phyloP scores from a whole-genome alignment of 2,329 filamentous ascomycete genomes.

The Penicillium thymicola region DNA sequence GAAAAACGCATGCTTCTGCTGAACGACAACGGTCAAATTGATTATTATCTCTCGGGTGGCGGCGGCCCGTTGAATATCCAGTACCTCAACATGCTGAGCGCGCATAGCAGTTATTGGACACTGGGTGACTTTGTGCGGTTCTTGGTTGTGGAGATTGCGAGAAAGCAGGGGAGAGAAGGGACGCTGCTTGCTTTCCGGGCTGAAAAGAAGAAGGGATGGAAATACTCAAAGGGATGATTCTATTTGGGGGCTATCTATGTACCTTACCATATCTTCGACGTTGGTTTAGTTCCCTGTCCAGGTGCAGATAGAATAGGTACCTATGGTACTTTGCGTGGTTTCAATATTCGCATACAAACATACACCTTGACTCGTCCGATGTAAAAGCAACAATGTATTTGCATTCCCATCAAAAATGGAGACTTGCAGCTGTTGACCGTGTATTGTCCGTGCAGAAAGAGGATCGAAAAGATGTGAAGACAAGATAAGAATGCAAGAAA shows the following conservation, averaged over 20 bases:
- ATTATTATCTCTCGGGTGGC: slow-evolving; percentile 80
- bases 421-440: background rate
- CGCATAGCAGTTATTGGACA: slow-evolving; percentile 92
- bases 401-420: background rate
- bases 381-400: background rate
- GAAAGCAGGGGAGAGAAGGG: slow-evolving; percentile 64
- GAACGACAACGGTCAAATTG: slow-evolving; percentile 95
- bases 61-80: slow-evolving; percentile 89
- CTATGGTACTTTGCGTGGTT: background rate
- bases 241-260: background rate
- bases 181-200: slow-evolving; percentile 55
- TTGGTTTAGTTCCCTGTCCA: background rate
- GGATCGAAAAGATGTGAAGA: background rate
- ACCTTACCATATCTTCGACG: background rate
- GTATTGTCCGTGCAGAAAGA: background rate
- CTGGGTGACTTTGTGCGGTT: slow-evolving; percentile 85
- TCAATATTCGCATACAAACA: background rate
- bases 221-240: slow-evolving; percentile 39
- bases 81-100: slow-evolving; percentile 94
- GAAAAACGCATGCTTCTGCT: slow-evolving; percentile 83
- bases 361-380: background rate
- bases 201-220: slow-evolving; percentile 50
- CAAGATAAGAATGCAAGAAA: background rate
- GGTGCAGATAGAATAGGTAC: background rate
- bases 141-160: slow-evolving; percentile 81